phyloP scores from a whole-genome alignment of 331 rosid species.

The Stylosanthes scabra region DNA sequence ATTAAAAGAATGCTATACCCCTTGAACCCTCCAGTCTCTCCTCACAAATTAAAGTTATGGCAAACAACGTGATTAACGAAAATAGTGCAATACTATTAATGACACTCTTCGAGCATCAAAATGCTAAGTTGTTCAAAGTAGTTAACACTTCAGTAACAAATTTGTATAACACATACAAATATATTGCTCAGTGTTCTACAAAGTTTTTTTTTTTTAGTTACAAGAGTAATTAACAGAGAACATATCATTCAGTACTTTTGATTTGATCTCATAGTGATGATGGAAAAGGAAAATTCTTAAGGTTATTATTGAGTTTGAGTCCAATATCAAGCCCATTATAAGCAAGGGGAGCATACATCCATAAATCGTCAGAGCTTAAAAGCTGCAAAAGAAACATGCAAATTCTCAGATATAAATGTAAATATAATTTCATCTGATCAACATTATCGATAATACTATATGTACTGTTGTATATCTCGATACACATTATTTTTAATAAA shows the following conservation, averaged over 20 bases:
- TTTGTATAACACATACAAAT: slow-evolving; percentile 20
- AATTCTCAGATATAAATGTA: not conserved
- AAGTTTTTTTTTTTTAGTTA: not conserved
- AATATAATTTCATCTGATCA: too few species aligned
- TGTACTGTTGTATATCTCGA: too few species aligned
- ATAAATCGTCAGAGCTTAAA: slow-evolving; percentile 82
- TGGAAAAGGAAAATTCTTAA: slow-evolving; percentile 28
- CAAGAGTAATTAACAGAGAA: slow-evolving; percentile 9
- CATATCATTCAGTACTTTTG: not conserved
- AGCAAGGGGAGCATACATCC: slow-evolving; percentile 98
- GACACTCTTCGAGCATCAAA: slow-evolving; percentile 17
- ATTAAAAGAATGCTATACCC: too few species aligned
- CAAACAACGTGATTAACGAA: too few species aligned
- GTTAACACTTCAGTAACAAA: slow-evolving; percentile 28
- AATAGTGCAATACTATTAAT: too few species aligned
- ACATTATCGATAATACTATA: too few species aligned
- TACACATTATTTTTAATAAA: too few species aligned
- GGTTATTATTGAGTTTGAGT: slow-evolving; percentile 41
- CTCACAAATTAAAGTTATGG: too few species aligned
- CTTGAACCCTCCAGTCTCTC: too few species aligned
- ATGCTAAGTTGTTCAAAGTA: slow-evolving; percentile 36
- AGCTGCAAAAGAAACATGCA: slow-evolving; percentile 53
- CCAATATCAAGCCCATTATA: slow-evolving; percentile 82
- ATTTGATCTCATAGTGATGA: slow-evolving; percentile 28
- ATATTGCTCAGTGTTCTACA: slow-evolving; percentile 17